Percentiles rank a stretch among this genome's conserved stretches.
Evolutionary conservation across 78 protist species (phyloP).

Genomic region (Dictyostelium firmibasis): DNA sequence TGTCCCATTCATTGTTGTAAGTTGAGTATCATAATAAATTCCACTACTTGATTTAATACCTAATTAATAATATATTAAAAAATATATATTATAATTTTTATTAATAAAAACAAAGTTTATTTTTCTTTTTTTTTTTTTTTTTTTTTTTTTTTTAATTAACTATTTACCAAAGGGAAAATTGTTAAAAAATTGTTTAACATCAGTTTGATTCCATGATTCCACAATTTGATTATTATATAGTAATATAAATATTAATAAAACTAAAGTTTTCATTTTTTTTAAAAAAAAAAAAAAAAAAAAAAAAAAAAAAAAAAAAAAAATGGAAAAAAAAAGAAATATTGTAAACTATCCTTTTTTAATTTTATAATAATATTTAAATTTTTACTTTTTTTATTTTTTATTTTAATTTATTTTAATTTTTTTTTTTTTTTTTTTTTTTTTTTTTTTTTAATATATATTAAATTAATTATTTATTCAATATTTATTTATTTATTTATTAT

Average conservation of each 20-base stretch:
- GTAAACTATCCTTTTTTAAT: no score
- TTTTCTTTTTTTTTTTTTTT: not conserved
- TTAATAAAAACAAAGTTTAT: no score
- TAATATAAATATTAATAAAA: not conserved
- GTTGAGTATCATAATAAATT: not conserved
- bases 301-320: no score
- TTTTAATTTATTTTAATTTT: no score
- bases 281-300: no score
- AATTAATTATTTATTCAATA: no score
- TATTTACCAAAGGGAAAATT: slow-evolving; percentile 4
- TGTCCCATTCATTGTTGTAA: not conserved
- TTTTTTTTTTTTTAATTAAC: not conserved
- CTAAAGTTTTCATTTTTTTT: not conserved
- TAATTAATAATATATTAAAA: no score
- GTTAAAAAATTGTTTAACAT: not conserved
- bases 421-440: no score
- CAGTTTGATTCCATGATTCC: not conserved
- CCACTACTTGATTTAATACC: not conserved
- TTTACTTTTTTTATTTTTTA: not conserved
- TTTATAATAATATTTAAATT: not conserved
- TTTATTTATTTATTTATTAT: no score
- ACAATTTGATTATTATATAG: not conserved
- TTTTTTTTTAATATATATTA: no score
- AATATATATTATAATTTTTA: no score
- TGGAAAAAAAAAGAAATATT: no score